phyloP scores from a whole-genome alignment of 2,329 filamentous ascomycete species.

The Arthrobotrys sinensis region DNA sequence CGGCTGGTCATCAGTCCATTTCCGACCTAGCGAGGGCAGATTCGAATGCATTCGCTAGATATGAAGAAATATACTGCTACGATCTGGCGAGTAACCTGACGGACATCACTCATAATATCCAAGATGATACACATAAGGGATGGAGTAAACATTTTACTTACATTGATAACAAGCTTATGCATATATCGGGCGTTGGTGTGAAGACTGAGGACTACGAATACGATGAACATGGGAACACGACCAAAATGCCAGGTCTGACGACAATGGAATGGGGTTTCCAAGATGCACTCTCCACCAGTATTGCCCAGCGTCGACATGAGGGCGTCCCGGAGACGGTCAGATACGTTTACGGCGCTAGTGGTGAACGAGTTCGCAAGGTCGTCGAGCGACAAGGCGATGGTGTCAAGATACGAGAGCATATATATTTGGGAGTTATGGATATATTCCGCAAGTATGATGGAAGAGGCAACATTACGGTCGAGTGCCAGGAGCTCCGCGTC shows the following conservation, averaged over 20 bases:
- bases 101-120: neutral
- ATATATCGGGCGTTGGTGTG: neutral
- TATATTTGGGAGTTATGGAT: neutral
- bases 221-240: slow-evolving; percentile 24
- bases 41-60: neutral
- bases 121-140: neutral
- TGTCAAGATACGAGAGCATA: neutral
- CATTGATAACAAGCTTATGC: neutral
- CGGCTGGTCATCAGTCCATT: no score
- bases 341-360: slow-evolving; percentile 63
- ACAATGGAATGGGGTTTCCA: slow-evolving; percentile 21
- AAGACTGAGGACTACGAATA: slow-evolving; percentile 12
- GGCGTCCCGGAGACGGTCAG: slow-evolving; percentile 61
- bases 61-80: slow-evolving; percentile 28
- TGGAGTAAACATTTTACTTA: slow-evolving; percentile 20
- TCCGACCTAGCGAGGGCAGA: neutral
- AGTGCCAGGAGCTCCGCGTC: neutral
- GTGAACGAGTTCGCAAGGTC: slow-evolving; percentile 63
- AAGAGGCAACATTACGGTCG: neutral
- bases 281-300: slow-evolving; percentile 13
- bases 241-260: slow-evolving; percentile 2
- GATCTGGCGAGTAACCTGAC: slow-evolving; percentile 27
- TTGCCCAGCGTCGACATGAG: neutral
- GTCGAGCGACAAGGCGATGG: slow-evolving; percentile 36
- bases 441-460: neutral